Base-by-base conservation (phyloP, 1,284 basidiomycete species). In the Grifola frondosa region DNA sequence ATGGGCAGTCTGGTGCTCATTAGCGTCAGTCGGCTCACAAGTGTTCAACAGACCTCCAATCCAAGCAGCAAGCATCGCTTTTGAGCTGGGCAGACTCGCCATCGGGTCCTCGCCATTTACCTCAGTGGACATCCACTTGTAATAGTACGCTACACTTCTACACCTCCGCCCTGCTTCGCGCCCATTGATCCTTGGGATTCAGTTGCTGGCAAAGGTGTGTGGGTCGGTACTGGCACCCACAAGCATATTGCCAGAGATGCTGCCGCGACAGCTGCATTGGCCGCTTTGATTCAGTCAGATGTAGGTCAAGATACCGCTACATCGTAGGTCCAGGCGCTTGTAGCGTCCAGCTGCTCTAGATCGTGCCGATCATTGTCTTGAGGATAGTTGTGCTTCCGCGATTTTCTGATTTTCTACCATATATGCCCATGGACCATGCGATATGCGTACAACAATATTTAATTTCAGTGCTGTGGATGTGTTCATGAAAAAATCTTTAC, bases 91-190 rank as follows among this genome's bases (percentile, higher is more conserved):
- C 65, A 21, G 78, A 83, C 32, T 66, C 64, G 0, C 59, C 53
- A 6, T 57, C 61, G 15, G 81, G 80, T 1, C 68, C 68, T 0
- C 64, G 65, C n/a, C 70, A 81, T 46, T 62, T 61, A 3, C 75
- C 72, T 4, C 57, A 62, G 29, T 86, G 83, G 83, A 80, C 68
- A 4, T 73, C 65, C 3, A 50, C 71, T 4, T 84, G 80, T 60
- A 84, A 78, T 68, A 73, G 83, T 82, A 55, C 58, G 64, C 50
- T n/a, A n/a, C n/a, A n/a, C n/a, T n/a, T n/a, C n/a, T n/a, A n/a
- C n/a, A n/a, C 28, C 23, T 47, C 12, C 4, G 2, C 12, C 12
- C 40, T 44, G 28, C 25, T 15, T 46, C 45, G 37, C 2, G 13
- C 23, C 1, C 6, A 3, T 6, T 20, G 40, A 29, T 36, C 43